Evolutionary conservation across 805 yeast species (phyloP), one percentile per base, ranked within the genome.

Genomic region (Metschnikowia reukaufii): DNA sequence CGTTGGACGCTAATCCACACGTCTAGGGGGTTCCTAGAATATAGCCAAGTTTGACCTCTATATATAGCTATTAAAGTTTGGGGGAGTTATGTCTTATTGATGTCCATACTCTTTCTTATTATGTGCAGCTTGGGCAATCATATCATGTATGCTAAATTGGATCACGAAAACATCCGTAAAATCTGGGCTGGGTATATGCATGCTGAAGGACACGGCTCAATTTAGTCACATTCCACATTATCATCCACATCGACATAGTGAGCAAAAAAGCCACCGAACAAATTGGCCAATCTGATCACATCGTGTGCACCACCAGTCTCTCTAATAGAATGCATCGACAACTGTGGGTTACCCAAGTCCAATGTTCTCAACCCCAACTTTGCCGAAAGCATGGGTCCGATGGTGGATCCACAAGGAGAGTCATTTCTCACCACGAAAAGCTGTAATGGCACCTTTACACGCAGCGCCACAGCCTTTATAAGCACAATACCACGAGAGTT

Each of bases 341-440:
- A 72, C 60, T 90, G 94, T 1, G 97, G 96, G 59, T 88, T 88
- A 48, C 98, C 98, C 44, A 91, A 67, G 66, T 91, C 98, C 50
- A 91, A 67, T 3, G 96, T 88, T 62, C 94, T 78, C 42, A 91
- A 77, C 44, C 98, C 98, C 32, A 90, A 76, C 56, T 86, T 86
- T 2, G 96, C 84, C 30, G 96, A 85, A 48, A 92, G 72, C 66
- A 91, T 87, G 17, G 98, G 98, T 1, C 98, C 99, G 60, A 92
- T 92, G 1, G 99, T 92, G 1, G 96, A 85, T 2, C 99, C 99
- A 68, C 98, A 92, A 2, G 97, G 88, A 2, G 95, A 83, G 61
- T 87, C 96, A 64, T 92, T 94, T 46, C 92, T 79, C 21, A 86
- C 96, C n/a, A 91, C 97, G 70, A 92, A 89, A 47, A 90, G 66